phyloP scores from a whole-genome alignment of 306 rosid genomes.

The Hippophae rhamnoides region DNA sequence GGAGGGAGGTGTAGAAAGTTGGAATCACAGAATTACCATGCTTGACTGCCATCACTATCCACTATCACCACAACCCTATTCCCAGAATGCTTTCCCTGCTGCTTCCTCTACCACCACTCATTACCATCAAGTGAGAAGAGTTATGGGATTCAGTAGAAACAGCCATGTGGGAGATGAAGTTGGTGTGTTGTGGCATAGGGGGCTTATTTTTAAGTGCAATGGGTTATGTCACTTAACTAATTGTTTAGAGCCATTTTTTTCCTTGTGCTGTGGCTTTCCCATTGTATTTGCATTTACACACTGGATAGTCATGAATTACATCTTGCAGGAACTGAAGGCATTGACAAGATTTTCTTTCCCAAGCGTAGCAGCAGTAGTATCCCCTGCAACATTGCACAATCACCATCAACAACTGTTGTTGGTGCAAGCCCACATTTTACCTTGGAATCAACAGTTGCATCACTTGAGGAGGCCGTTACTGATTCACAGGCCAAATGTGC shows the following conservation, averaged over 20 bases:
- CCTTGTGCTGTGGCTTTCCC: background rate
- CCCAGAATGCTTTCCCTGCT: too few species aligned
- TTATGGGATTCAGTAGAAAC: too few species aligned
- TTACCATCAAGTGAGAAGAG: too few species aligned
- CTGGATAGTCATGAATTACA: slow-evolving; percentile 12
- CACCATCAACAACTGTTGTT: slow-evolving; percentile 35
- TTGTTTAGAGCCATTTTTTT: background rate
- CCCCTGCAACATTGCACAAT: slow-evolving; percentile 32
- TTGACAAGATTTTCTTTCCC: slow-evolving; percentile 65
- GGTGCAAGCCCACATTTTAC: slow-evolving; percentile 35
- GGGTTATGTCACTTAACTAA: too few species aligned
- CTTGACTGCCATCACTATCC: too few species aligned
- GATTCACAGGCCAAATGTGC: slow-evolving; percentile 57
- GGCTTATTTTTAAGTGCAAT: too few species aligned
- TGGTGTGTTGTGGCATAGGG: too few species aligned
- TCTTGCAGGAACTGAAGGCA: slow-evolving; percentile 80
- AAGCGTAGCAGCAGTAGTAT: slow-evolving; percentile 47
- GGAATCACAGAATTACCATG: too few species aligned
- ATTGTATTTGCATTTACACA: background rate
- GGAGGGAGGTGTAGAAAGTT: too few species aligned
- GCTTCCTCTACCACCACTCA: too few species aligned
- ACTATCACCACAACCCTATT: too few species aligned
- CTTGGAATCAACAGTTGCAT: slow-evolving; percentile 51
- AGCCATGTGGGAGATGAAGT: too few species aligned
- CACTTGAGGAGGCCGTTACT: slow-evolving; percentile 52